Conservation (phyloP, 345 rosid species). For the Kernera saxatilis region DNA sequence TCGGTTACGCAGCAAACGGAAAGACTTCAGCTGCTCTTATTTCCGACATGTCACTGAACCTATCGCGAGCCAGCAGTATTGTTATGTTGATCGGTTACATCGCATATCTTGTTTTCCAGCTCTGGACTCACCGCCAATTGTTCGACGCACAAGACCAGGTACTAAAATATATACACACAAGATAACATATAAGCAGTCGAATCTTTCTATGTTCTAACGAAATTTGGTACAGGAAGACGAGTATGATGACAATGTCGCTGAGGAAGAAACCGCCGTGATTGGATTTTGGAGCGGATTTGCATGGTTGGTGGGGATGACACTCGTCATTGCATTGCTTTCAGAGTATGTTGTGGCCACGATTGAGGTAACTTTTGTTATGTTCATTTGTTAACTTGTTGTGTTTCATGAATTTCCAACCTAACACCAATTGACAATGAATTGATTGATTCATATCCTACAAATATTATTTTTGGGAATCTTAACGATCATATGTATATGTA, state of each 20-base stretch:
- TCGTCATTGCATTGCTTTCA: constrained; percentile 69
- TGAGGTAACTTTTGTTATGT: constrained; percentile 48
- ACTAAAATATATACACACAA: not conserved
- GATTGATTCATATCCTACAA: too few species aligned
- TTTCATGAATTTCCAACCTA: not conserved
- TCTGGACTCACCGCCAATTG: constrained; percentile 61
- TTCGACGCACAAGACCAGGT: constrained; percentile 34
- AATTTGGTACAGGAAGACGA: constrained; percentile 37
- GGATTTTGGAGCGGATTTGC: constrained; percentile 83
- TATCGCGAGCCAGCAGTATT: constrained; percentile 83
- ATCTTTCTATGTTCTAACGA: not conserved
- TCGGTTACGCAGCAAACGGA: constrained; percentile 37
- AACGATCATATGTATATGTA: not conserved
- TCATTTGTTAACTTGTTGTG: not conserved
- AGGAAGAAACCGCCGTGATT: constrained; percentile 62
- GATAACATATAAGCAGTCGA: not conserved
- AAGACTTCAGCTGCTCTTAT: constrained; percentile 19
- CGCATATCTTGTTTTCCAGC: constrained; percentile 81
- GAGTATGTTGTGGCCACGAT: constrained; percentile 96
- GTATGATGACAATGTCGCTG: constrained; percentile 34
- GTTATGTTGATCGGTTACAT: constrained; percentile 67
- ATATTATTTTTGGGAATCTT: not conserved
- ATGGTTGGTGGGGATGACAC: constrained; percentile 87
- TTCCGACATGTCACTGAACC: constrained; percentile 36
- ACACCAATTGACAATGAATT: too few species aligned